These are phyloP conservation scores for Hanseniaspora jakobsenii DNA, from an alignment of 805 yeast species.

Conservation along the genomic window DNA sequence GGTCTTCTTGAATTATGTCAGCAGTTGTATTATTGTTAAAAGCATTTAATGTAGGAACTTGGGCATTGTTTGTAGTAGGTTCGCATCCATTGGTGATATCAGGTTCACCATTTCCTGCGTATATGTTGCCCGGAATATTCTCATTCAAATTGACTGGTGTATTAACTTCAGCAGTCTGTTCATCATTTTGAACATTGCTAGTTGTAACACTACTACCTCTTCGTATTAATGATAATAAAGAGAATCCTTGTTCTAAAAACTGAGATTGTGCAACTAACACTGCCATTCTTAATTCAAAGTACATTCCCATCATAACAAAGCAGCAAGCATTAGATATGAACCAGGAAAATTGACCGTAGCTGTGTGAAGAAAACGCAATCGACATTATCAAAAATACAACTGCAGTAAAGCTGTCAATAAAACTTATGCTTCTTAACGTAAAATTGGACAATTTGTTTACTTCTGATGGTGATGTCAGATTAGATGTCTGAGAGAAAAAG, in stretches of 20 bases:
- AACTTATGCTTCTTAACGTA: conserved; percentile 3
- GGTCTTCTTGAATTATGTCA: conserved; percentile 7
- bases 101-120: too few species aligned
- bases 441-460: conserved; percentile 6
- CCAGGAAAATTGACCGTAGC: conserved; percentile 10
- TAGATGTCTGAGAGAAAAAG: conserved; percentile 3
- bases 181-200: not conserved
- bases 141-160: too few species aligned
- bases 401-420: conserved; percentile 3
- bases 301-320: conserved; percentile 3
- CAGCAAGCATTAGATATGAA: conserved; percentile 1
- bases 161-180: not conserved
- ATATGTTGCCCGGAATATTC: too few species aligned
- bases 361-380: not conserved
- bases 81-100: too few species aligned
- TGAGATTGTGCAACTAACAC: conserved; percentile 10
- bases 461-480: conserved; percentile 10
- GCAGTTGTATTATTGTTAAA: conserved; percentile 11
- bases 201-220: not conserved
- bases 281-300: conserved; percentile 2
- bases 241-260: conserved; percentile 11
- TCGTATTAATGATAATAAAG: conserved; percentile 6
- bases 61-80: too few species aligned
- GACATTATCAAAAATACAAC: conserved; percentile 5
- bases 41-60: too few species aligned